A percentile compares a stretch with the other conserved stretches of the same genome.
These are phyloP conservation scores for Fusarium sacchari DNA, from an alignment of 2,329 filamentous ascomycete species.

Conservation along the genomic window DNA sequence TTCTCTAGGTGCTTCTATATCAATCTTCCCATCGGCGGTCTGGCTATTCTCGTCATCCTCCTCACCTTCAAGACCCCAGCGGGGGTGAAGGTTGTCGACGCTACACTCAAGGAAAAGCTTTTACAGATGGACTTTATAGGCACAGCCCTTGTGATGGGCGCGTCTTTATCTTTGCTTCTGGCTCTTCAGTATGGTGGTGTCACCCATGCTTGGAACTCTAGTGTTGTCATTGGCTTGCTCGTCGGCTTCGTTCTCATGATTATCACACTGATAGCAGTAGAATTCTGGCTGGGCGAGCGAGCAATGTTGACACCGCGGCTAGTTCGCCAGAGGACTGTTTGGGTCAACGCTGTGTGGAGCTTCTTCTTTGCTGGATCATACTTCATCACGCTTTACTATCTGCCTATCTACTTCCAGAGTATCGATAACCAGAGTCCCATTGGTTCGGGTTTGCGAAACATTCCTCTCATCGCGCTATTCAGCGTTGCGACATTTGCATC, in stretches of 20 bases:
- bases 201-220: not conserved
- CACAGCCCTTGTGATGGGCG: not conserved
- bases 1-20: not conserved
- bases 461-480: not conserved
- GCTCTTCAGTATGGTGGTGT: not conserved
- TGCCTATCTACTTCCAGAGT: not conserved
- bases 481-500: not conserved
- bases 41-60: not conserved
- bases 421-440: not conserved
- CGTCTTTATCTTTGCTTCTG: not conserved
- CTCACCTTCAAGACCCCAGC: not conserved
- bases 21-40: not conserved
- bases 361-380: not conserved
- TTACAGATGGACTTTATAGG: not conserved
- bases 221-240: not conserved
- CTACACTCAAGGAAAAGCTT: not conserved
- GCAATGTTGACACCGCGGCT: not conserved
- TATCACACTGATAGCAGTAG: not conserved
- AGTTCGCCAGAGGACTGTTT: not conserved
- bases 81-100: not conserved
- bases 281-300: not conserved
- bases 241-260: not conserved
- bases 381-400: not conserved
- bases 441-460: not conserved
- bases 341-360: not conserved